Base-by-base conservation (phyloP, 2,329 filamentous ascomycete species). In the Colletotrichum melonis region DNA sequence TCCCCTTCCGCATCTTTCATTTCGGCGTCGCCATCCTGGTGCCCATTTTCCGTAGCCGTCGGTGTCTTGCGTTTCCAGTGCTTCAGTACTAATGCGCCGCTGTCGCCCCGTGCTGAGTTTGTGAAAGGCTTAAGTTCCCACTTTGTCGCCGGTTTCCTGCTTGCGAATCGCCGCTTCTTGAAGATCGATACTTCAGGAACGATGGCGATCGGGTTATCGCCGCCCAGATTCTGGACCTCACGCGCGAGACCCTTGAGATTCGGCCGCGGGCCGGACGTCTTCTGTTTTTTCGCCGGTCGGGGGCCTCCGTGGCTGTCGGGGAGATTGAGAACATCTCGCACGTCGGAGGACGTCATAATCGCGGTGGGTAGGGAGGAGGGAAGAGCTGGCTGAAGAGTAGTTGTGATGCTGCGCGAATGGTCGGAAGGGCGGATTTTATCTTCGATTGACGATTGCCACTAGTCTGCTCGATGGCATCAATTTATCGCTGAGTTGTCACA, bases 271-370 rank as follows among this genome's bases (percentile, higher is more conserved):
- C 88, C 89, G 19, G 88, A 86, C 7, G 90, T 86, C 81, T 93
- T 95, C 78, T 92, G 91, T 81, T 96, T 95, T 85, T 97, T 97
- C 56, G 89, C 84, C 54, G 92, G 90, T 75, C 92, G 85, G 67
- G 86, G 80, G 64, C 83, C 85, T 63, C 85, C 78, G 63, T 84
- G 78, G 74, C 86, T 84, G 38, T 91, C 92, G 77, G 92, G 92
- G 81, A 97, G 87, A 82, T 95, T 94, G 80, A 97, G 91, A 80
- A 97, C 94, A 82, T 97, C 95, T 85, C 94, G 94, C 78, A 97
- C 91, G 87, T 97, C 95, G 82, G 92, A 90, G 75, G 92, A 92
- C 74, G 92, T 88, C 92, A 94, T 94, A 76, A 78, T 86, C 79
- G 76, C 76, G 70, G 77, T 71, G 73, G 76, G 67, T 64, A 28